These are phyloP conservation scores for Cymbopogon flexuosus DNA, from an alignment of 202 grass and related monocot species.

Conservation along the genomic window DNA sequence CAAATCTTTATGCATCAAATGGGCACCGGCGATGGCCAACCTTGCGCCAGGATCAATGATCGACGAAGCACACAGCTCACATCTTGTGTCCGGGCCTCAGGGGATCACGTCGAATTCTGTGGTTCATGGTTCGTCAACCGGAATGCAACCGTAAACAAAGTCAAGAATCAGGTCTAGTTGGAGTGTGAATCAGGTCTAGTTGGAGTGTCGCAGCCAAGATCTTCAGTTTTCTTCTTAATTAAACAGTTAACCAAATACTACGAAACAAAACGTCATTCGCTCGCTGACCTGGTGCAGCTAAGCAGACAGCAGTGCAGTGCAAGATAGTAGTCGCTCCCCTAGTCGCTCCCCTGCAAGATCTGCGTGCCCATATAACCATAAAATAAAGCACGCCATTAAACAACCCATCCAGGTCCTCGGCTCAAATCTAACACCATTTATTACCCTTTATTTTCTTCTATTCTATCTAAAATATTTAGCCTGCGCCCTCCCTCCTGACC, in stretches of 20 bases:
- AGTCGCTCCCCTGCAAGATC: neutral
- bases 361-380: neutral
- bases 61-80: neutral
- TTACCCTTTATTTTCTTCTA: neutral
- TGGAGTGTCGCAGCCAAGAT: neutral
- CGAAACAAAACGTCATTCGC: neutral
- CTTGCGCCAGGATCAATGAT: neutral
- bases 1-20: neutral
- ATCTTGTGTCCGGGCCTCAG: neutral
- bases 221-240: too few species aligned
- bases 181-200: neutral
- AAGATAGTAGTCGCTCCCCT: neutral
- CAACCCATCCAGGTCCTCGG: neutral
- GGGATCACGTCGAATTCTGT: neutral
- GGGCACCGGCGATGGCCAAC: neutral
- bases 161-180: neutral
- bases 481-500: neutral
- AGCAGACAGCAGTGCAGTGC: neutral
- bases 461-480: neutral
- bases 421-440: conserved; percentile 27
- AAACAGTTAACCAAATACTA: too few species aligned
- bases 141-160: neutral
- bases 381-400: conserved; percentile 22
- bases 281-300: conserved; percentile 13
- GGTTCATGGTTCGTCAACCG: neutral